phyloP scores from a whole-genome alignment of 345 rosid species.

The Dipteronia sinensis region DNA sequence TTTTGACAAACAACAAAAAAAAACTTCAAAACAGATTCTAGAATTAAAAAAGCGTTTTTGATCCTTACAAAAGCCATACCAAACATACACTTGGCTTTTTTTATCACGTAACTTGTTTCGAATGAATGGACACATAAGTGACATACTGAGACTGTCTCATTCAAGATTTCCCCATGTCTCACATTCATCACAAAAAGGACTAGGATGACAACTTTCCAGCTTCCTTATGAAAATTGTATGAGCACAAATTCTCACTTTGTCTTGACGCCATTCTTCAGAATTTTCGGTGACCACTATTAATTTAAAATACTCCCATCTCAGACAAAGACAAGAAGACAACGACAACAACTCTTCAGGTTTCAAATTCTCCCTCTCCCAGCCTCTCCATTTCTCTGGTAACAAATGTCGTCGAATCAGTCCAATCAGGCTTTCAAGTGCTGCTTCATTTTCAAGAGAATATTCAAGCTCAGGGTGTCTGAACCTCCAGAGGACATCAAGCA shows the following conservation, averaged over 20 bases:
- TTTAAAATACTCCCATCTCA: neutral
- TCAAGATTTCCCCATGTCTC: neutral
- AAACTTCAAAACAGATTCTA: no score
- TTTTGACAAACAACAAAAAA: no score
- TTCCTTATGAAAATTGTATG: conserved; percentile 25
- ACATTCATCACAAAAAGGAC: neutral
- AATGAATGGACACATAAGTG: no score
- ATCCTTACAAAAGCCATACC: no score
- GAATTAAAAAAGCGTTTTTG: no score
- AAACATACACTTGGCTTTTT: no score
- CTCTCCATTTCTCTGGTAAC: neutral
- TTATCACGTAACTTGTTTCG: neutral
- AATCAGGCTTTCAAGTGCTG: conserved; percentile 44
- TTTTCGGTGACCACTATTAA: neutral
- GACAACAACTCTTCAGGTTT: neutral
- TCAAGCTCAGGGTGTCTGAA: conserved; percentile 36
- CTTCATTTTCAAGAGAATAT: conserved; percentile 57
- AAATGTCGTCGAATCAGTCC: neutral
- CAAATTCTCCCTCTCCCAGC: neutral
- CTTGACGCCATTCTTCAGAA: conserved; percentile 28
- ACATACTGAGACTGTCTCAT: neutral
- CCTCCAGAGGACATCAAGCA: conserved; percentile 44
- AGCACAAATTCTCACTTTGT: conserved; percentile 44
- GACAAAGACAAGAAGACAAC: neutral
- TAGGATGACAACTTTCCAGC: conserved; percentile 10